Evolutionary conservation across 768 basidiomycete genomes (phyloP), one percentile per base, ranked within the genome.

Genomic region (Rhizopogon rudus): DNA sequence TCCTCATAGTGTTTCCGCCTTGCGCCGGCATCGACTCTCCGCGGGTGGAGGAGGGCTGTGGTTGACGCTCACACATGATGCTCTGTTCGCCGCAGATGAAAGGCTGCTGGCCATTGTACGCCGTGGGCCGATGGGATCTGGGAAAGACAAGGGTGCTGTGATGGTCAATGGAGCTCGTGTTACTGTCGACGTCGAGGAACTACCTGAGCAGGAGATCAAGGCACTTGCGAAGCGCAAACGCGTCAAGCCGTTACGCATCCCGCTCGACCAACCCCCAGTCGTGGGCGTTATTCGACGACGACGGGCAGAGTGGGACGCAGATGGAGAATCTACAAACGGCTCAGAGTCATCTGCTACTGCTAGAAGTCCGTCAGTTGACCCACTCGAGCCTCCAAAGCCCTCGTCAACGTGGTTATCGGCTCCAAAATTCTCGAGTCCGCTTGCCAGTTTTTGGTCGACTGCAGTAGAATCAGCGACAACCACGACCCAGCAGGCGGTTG

Each of bases 261-360:
- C 97, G 3, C 78, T 99, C 17, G 97, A 99, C 68, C 94, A 95
- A 61, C 95, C 94, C 0, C 91, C 87, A 4, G 91, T 93, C 3
- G 72, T 90, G 52, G 77, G 85, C 31, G 83, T 79, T 43, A 84
- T 91, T 54, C 78, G 87, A 41, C 77, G 81, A 61, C 78, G 87
- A 41, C 80, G 78, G 52, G 86, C 81, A 20, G 90, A 92, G 58
- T 89, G 87, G 87, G 82, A 81, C 60, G 80, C 77, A 2, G 82
- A 82, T 53, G 67, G 70, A 3, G 75, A 70, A n/a, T 58, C 63
- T 14, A 55, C 64, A 3, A 58, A 60, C 0, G 66, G 57, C 20
- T 63, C 56, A 2, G 57, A 65, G 20, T 57, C 20, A 20, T 20
- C 49, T 46, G 51, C 65, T 9, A n/a, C 17, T 8, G 17, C 41